Percentiles rank a stretch among this genome's conserved stretches.
phyloP scores from a whole-genome alignment of 306 rosid species.

The Cajanus cajan region DNA sequence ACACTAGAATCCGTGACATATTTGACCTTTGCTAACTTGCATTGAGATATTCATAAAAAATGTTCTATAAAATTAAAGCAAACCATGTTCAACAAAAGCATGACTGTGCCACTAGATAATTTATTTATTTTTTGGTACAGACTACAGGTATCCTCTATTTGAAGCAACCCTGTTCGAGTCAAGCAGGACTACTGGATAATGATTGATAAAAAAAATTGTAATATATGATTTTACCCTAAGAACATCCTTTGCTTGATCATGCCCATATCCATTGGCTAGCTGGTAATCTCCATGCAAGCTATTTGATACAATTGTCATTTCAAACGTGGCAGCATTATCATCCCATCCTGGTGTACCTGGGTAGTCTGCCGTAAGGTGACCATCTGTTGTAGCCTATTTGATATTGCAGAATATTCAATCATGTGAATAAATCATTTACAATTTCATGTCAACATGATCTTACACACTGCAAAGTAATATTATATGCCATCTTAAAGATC shows the following conservation, averaged over 20 bases:
- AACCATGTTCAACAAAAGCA: neutral
- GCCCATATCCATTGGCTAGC: slow-evolving; percentile 85
- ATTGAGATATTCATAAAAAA: neutral
- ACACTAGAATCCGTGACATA: neutral
- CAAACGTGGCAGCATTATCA: slow-evolving; percentile 79
- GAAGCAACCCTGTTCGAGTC: no score
- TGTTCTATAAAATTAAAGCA: neutral
- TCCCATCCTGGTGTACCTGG: slow-evolving; percentile 88
- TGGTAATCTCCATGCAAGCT: slow-evolving; percentile 88
- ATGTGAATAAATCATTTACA: slow-evolving; percentile 10
- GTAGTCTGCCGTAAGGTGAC: slow-evolving; percentile 71
- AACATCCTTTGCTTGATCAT: slow-evolving; percentile 53
- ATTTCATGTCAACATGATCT: slow-evolving; percentile 17
- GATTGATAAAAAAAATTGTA: neutral
- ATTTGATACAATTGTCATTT: slow-evolving; percentile 60
- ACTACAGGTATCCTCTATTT: no score
- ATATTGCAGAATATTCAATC: slow-evolving; percentile 13
- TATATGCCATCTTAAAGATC: slow-evolving; percentile 20
- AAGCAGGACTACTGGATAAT: no score
- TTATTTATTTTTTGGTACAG: no score
- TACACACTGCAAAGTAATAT: neutral
- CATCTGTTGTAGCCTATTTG: slow-evolving; percentile 59
- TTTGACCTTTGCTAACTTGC: neutral
- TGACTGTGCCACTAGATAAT: neutral
- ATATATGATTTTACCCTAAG: slow-evolving; percentile 55